Evolutionary conservation across 2,329 filamentous ascomycete species (phyloP).

Genomic region (Waltergamsia citrina): DNA sequence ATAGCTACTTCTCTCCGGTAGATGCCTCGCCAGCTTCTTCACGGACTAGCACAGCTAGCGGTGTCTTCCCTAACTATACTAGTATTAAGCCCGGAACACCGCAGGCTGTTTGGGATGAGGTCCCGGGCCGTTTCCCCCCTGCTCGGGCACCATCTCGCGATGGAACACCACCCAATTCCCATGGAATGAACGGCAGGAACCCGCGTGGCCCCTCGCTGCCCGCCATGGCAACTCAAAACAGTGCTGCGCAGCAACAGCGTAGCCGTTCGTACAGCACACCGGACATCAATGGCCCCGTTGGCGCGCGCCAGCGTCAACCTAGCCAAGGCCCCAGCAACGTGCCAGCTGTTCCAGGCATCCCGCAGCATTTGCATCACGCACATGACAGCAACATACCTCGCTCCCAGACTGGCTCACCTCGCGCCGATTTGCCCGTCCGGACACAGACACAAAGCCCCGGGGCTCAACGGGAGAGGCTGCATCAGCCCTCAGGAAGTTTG

Average conservation of each 20-base stretch:
- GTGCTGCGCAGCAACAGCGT: slow-evolving; percentile 56
- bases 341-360: slow-evolving; percentile 68
- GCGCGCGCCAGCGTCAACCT: slow-evolving; percentile 45
- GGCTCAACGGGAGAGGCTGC: slow-evolving; percentile 50
- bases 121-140: slow-evolving; percentile 73
- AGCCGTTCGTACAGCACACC: slow-evolving; percentile 91
- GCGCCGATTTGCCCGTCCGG: slow-evolving; percentile 55
- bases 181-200: slow-evolving; percentile 53
- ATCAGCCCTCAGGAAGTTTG: slow-evolving; percentile 36
- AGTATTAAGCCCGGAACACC: slow-evolving; percentile 65
- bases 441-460: slow-evolving; percentile 64
- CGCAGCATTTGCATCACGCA: slow-evolving; percentile 54
- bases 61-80: slow-evolving; percentile 54
- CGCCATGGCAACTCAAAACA: slow-evolving; percentile 51
- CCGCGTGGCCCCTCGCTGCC: slow-evolving; percentile 73
- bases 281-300: slow-evolving; percentile 70
- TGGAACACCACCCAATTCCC: slow-evolving; percentile 56
- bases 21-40: slow-evolving; percentile 71
- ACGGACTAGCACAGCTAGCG: slow-evolving; percentile 64
- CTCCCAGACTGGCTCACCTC: slow-evolving; percentile 75
- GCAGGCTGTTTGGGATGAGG: slow-evolving; percentile 61
- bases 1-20: slow-evolving; percentile 90
- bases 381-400: slow-evolving; percentile 60
- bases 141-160: slow-evolving; percentile 75
- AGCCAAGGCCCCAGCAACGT: slow-evolving; percentile 39